Base-by-base conservation (phyloP, 805 yeast species). In the Metschnikowia bowlesiae region DNA sequence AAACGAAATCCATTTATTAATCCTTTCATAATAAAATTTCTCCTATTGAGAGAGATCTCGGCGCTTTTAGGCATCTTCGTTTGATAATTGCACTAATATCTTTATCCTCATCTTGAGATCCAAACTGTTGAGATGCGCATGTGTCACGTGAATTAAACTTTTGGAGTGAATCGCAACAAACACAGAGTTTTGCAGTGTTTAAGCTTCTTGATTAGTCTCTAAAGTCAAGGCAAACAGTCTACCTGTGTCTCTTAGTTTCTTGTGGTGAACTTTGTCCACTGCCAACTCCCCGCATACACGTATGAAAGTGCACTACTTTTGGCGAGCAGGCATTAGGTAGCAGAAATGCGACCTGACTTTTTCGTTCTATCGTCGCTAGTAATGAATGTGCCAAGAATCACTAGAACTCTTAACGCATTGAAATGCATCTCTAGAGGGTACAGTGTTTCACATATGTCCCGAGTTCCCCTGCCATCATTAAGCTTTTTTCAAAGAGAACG, bases 11-110 rank as follows among this genome's bases (percentile, higher is more conserved):
- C 83, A 46, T 78, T 76, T 49, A 80, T 81, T 45, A 92, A 72
- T 1, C 88, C 78, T 46, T 82, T 84, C 10, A 81, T 63, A 7
- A 88, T 69, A 61, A 85, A 89, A 40, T 70, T 70, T 40, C 73
- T 67, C 66, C 89, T 95, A 50, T 85, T 82, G 41, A 69, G 71
- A 8, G 92, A 82, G 6, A 85, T 69, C 48, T 81, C 87, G 31
- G 81, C 73, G 39, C 75, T 82, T 58, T 79, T 78, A 2, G 83
- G 83, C 90, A 86, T 85, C 16, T 8, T 33, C 6, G 13, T 29
- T 22, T n/a, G 22, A 22, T 33, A 31, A 8, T 35, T 43, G 2
- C 36, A n/a, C 29, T 28, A 16, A 10, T 11, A 9, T 11, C 9
- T 16, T 11, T 18, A 26, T 26, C 6, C 34, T 36, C 46, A 35